Evolutionary conservation across 2,329 filamentous ascomycete species (phyloP).

Genomic region (Davidsoniella virescens): DNA sequence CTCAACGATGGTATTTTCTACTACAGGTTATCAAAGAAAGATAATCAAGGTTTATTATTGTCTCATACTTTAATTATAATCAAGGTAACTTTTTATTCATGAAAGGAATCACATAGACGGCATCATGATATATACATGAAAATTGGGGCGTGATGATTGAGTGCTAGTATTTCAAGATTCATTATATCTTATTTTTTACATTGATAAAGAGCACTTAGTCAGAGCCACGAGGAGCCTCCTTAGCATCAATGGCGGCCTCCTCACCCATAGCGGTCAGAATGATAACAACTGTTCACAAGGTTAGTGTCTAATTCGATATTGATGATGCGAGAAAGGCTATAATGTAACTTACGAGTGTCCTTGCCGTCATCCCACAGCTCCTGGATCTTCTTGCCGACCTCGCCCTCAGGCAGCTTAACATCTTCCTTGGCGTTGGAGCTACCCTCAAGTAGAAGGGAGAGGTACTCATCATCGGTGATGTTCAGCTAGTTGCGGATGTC

Average conservation of each 20-base stretch:
- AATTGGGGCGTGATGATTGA: too few relatives aligned
- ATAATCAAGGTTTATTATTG: too few relatives aligned
- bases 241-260: conserved; percentile 79
- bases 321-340: background rate
- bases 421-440: conserved; percentile 84
- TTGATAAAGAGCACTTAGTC: conserved; percentile 11
- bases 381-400: conserved; percentile 72
- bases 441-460: conserved; percentile 72
- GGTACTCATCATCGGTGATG: conserved; percentile 84
- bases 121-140: background rate
- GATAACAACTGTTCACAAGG: conserved; percentile 51
- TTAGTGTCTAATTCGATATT: background rate
- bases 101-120: background rate
- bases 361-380: conserved; percentile 78
- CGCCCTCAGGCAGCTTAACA: conserved; percentile 80
- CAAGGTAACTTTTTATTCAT: background rate
- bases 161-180: conserved; percentile 12
- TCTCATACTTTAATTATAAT: too few relatives aligned
- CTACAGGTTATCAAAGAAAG: too few relatives aligned
- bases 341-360: conserved; percentile 64
- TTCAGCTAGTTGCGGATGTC: conserved; percentile 47
- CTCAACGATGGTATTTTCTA: too few relatives aligned
- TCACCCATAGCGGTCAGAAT: conserved; percentile 94
- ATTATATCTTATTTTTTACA: conserved; percentile 14
- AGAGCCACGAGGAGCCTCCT: conserved; percentile 55